Evolutionary conservation across 2,329 filamentous ascomycete species (phyloP).

Genomic region (Cladosporium sp.): DNA sequence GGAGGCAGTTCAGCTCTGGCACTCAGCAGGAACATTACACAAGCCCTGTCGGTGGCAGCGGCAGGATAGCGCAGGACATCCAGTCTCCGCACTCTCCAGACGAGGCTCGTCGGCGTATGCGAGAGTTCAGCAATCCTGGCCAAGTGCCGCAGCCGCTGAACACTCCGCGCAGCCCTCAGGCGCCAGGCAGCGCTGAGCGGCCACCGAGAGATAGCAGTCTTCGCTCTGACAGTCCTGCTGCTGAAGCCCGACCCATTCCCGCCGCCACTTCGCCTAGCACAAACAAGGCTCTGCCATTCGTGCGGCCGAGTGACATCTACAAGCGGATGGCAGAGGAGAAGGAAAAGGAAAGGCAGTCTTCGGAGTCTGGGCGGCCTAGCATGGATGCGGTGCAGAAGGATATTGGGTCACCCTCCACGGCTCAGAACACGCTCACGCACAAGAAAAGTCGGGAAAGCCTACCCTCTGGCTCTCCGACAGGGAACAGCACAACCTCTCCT

Average conservation of each 20-base stretch:
- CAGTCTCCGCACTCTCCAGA: conserved; percentile 6
- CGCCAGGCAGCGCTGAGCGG: conserved; percentile 38
- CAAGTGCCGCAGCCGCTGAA: conserved; percentile 44
- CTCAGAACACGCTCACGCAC: not conserved
- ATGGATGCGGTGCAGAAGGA: conserved; percentile 42
- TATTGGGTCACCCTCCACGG: not conserved
- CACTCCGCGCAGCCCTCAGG: conserved; percentile 36
- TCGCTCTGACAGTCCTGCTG: conserved; percentile 39
- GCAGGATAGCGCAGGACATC: not conserved
- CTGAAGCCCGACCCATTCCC: conserved; percentile 15
- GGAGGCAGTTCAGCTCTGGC: conserved; percentile 39
- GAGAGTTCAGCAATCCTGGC: conserved; percentile 49
- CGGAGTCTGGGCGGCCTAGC: conserved; percentile 53
- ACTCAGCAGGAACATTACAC: not conserved
- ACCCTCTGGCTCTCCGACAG: conserved; percentile 4
- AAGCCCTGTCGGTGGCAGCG: not conserved
- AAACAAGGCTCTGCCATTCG: conserved; percentile 54
- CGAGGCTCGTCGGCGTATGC: conserved; percentile 15
- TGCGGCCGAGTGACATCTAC: conserved; percentile 72
- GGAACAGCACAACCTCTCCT: conserved; percentile 2
- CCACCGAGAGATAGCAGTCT: conserved; percentile 59
- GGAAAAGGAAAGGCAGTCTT: conserved; percentile 49
- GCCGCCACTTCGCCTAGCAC: conserved; percentile 24
- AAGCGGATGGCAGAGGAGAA: conserved; percentile 63
- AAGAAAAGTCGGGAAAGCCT: conserved; percentile 12